phyloP scores from a whole-genome alignment of 371 early-diverging fungal species.

The Mucor mucedo region DNA sequence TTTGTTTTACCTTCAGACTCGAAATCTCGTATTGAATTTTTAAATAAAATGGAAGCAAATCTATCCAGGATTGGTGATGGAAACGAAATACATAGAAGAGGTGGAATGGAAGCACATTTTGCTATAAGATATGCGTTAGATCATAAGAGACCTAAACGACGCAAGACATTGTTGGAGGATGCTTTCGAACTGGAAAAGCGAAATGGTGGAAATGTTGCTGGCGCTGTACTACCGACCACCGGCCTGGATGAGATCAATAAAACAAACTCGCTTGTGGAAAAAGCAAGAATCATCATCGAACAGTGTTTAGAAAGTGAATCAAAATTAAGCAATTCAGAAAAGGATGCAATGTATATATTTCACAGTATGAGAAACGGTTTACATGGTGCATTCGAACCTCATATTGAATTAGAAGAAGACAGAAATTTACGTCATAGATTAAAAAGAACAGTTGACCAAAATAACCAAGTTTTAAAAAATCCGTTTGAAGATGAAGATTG shows the following conservation, averaged over 20 bases:
- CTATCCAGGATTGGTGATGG: slow-evolving; percentile 34
- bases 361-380: slow-evolving; percentile 50
- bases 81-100: slow-evolving; percentile 34
- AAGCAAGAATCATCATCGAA: slow-evolving; percentile 43
- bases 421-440: slow-evolving; percentile 32
- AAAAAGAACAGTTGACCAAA: slow-evolving; percentile 27
- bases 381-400: slow-evolving; percentile 39
- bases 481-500: slow-evolving; percentile 54
- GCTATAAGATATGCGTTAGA: slow-evolving; percentile 48
- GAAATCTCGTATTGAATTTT: slow-evolving; percentile 32
- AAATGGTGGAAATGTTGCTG: slow-evolving; percentile 29
- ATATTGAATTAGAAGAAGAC: slow-evolving; percentile 45
- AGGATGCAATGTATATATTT: slow-evolving; percentile 59
- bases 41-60: slow-evolving; percentile 30
- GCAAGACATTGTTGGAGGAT: slow-evolving; percentile 32
- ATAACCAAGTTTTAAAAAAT: slow-evolving; percentile 42
- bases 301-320: slow-evolving; percentile 55
- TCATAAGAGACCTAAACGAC: slow-evolving; percentile 21
- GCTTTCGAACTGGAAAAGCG: slow-evolving; percentile 38
- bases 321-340: slow-evolving; percentile 49
- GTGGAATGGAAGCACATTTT: slow-evolving; percentile 51
- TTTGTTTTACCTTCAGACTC: slow-evolving; percentile 48
- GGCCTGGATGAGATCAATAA: slow-evolving; percentile 3
- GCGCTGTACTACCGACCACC: slow-evolving; percentile 19
- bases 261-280: slow-evolving; percentile 25